A percentile compares a stretch with the other conserved stretches of the same genome.
Conservation (phyloP, 73 alveolate species). For the Paramecium tetraurelia region DNA sequence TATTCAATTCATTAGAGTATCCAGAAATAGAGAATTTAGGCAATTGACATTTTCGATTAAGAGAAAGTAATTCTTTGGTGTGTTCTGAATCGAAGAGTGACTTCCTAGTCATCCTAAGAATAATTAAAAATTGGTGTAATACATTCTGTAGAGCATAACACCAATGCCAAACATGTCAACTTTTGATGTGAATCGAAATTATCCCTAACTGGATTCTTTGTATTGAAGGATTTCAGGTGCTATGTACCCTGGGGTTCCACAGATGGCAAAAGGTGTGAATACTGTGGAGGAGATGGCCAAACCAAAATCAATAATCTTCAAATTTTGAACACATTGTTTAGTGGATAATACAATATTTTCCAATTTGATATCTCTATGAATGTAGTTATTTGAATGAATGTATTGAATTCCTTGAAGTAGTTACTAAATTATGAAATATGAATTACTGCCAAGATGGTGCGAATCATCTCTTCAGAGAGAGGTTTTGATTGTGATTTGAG, state of each 20-base stretch:
- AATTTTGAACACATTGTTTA: conserved; percentile 79
- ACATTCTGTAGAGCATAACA: background rate
- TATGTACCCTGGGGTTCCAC: conserved; percentile 97
- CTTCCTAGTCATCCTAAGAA: background rate
- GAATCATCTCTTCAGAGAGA: background rate
- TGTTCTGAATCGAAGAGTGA: background rate
- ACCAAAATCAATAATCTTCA: conserved; percentile 95
- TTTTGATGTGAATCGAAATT: background rate
- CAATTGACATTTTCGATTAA: background rate
- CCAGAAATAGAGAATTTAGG: background rate
- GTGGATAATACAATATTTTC: conserved; percentile 83
- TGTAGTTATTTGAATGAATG: background rate
- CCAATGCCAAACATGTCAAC: conserved; percentile 23
- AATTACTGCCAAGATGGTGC: background rate
- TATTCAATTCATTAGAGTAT: conserved; percentile 5
- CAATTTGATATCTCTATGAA: conserved; percentile 90
- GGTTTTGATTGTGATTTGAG: background rate
- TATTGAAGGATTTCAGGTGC: conserved; percentile 78
- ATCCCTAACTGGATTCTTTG: background rate
- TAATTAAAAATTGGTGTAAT: background rate
- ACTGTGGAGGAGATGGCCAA: conserved; percentile 73
- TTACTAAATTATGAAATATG: background rate
- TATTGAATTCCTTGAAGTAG: background rate
- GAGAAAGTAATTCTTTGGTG: background rate
- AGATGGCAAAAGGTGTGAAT: conserved; percentile 82